Base-by-base conservation (phyloP, 306 rosid species). In the Ceratonia siliqua region DNA sequence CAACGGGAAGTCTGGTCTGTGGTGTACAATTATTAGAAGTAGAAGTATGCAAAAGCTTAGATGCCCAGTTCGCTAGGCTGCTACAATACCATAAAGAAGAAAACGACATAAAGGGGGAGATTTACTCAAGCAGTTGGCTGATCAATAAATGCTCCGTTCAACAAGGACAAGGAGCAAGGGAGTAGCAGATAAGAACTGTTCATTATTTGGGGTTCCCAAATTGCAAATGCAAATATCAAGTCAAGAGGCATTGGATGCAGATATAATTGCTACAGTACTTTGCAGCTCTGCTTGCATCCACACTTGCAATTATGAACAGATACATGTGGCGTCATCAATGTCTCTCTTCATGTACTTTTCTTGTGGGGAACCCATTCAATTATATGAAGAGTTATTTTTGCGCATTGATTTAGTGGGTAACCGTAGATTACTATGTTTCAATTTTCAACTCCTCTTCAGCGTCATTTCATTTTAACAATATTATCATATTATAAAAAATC, bases 51-150 rank as follows among this genome's bases (percentile, higher is more conserved):
- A 62, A 76, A 2, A 2, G 4, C 20, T 57, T 17, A 59, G 62
- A 66, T 55, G 82, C 68, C 82, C 42, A 59, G 66, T 62, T n/a
- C n/a, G n/a, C n/a, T n/a, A n/a, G n/a, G 56, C 15, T 15, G 10
- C 73, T 72, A 17, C 33, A 36, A 46, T 62, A 18, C 68, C 80
- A 82, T 72, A 67, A 79, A 78, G 80, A 75, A 72, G 79, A 79
- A 62, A 62, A 79, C 75, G 89, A 76, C 89, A 72, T 82, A 68
- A 79, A 82, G 89, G 11, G 58, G 0, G 49, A 55, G 42, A 79
- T 24, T 61, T 76, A 55, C 49, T 62, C 43, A 54, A 62, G 78
- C 79, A 13, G 86, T 43, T 85, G 86, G 82, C 4, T 24, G 12
- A 41, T 76, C 62, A 38, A 53, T 85, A 53, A 82, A 61, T 76